Percentiles rank a stretch among this genome's conserved stretches.
phyloP scores from a whole-genome alignment of 2,329 filamentous ascomycete species.

The Cryphonectria nitschkei region DNA sequence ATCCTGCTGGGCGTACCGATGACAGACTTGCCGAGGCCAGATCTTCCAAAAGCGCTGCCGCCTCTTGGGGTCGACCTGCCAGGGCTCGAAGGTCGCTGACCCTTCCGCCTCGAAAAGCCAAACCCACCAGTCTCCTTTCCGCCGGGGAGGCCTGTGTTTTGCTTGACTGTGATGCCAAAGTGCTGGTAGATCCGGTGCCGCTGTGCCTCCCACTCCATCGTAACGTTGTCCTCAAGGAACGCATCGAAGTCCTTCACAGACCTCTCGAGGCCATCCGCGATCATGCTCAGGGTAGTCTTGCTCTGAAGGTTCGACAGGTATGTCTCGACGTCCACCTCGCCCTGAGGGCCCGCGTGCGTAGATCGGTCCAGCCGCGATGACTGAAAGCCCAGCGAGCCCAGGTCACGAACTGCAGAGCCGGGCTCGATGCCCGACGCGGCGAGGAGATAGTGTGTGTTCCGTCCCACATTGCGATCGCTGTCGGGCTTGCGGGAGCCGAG shows the following conservation, averaged over 20 bases:
- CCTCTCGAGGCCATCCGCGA: conserved; percentile 85
- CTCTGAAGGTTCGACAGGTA: conserved; percentile 87
- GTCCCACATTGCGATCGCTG: conserved; percentile 55
- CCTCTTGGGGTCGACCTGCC: conserved; percentile 43
- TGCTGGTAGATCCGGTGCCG: conserved; percentile 93
- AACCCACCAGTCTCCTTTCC: conserved; percentile 59
- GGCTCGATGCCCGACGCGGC: conserved; percentile 93
- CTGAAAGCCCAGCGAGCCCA: conserved; percentile 74
- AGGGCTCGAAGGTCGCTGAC: conserved; percentile 38
- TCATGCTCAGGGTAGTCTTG: conserved; percentile 89
- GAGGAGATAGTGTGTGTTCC: conserved; percentile 84
- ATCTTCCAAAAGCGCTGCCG: conserved; percentile 64
- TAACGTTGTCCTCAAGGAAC: conserved; percentile 92
- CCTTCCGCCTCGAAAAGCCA: conserved; percentile 60
- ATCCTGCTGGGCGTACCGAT: conserved; percentile 79
- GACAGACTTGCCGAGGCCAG: conserved; percentile 78
- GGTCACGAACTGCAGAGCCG: conserved; percentile 80
- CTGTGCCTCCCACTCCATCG: conserved; percentile 94
- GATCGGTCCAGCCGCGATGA: conserved; percentile 44
- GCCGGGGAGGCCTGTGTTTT: conserved; percentile 40
- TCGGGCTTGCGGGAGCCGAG: conserved; percentile 64
- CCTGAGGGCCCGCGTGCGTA: conserved; percentile 31
- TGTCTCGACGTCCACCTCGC: conserved; percentile 71
- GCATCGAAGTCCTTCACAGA: conserved; percentile 90
- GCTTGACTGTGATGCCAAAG: conserved; percentile 78